Evolutionary conservation across 257 asterid genomes (phyloP).

Genomic region (Misopates orontium): DNA sequence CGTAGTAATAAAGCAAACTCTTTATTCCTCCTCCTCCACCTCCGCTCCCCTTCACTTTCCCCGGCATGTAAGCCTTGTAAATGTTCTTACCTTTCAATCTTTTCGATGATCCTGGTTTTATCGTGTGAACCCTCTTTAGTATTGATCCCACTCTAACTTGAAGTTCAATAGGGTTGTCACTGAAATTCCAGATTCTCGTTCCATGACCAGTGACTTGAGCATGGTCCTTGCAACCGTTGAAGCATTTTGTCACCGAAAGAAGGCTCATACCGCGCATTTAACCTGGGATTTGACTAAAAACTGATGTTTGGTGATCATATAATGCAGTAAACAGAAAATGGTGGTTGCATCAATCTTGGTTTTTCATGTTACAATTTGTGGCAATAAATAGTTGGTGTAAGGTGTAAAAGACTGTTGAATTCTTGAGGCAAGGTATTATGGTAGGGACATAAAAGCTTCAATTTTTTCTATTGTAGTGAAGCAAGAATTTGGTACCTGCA

Average conservation of each 20-base stretch:
- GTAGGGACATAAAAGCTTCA: constrained; percentile 37
- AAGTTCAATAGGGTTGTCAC: constrained; percentile 64
- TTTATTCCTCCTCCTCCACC: constrained; percentile 55
- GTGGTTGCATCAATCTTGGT: not conserved
- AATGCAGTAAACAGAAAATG: not conserved
- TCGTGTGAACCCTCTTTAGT: constrained; percentile 62
- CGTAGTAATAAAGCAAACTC: constrained; percentile 71
- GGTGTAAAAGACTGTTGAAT: constrained; percentile 24
- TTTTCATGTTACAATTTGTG: not conserved
- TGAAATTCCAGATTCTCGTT: constrained; percentile 75
- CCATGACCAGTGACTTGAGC: constrained; percentile 61
- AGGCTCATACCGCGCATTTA: constrained; percentile 45
- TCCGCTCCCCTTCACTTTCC: constrained; percentile 35
- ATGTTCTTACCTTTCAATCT: constrained; percentile 71
- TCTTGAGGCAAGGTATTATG: constrained; percentile 20
- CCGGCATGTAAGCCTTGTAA: constrained; percentile 81
- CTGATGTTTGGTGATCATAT: constrained; percentile 1
- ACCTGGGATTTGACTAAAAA: not conserved
- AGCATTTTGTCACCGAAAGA: constrained; percentile 52
- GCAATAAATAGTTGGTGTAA: constrained; percentile 21
- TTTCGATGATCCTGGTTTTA: constrained; percentile 82
- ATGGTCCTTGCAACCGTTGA: constrained; percentile 68
- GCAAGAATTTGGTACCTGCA: constrained; percentile 30
- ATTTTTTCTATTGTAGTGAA: constrained; percentile 20
- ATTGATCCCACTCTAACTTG: constrained; percentile 80